Evolutionary conservation across 2,329 filamentous ascomycete genomes (phyloP).

Genomic region (Neonectria faginata): DNA sequence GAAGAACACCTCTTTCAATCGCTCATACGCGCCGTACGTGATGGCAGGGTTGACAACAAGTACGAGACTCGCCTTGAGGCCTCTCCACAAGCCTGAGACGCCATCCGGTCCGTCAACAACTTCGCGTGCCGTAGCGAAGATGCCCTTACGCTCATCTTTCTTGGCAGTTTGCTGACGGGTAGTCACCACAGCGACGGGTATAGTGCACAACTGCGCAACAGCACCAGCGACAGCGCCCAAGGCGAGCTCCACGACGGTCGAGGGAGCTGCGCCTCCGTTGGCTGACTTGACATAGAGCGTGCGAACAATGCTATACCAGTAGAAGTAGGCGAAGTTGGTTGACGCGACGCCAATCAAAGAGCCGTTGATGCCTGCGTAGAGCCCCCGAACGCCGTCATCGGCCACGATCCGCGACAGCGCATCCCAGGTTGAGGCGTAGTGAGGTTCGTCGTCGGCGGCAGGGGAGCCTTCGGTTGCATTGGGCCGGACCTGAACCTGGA

Average conservation of each 20-base stretch:
- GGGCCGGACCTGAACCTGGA: conserved; percentile 86
- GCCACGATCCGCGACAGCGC: conserved; percentile 86
- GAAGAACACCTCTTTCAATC: conserved; percentile 81
- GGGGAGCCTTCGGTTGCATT: conserved; percentile 67
- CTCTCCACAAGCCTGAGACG: conserved; percentile 89
- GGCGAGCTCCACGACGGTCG: conserved; percentile 83
- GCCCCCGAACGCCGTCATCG: conserved; percentile 81
- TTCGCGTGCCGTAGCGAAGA: conserved; percentile 88
- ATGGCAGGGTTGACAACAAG: conserved; percentile 97
- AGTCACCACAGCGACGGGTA: conserved; percentile 94
- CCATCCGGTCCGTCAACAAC: conserved; percentile 93
- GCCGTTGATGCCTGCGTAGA: conserved; percentile 91
- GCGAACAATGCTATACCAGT: conserved; percentile 95
- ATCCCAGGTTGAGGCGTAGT: conserved; percentile 90
- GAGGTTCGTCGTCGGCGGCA: conserved; percentile 62
- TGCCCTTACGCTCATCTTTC: conserved; percentile 84
- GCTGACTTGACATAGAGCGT: conserved; percentile 77
- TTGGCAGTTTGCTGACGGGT: conserved; percentile 95
- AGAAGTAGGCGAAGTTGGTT: conserved; percentile 99
- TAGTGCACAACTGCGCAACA: conserved; percentile 93
- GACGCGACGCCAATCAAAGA: conserved; percentile 92
- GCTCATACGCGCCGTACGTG: conserved; percentile 96
- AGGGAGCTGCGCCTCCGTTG: conserved; percentile 67
- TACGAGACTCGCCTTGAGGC: conserved; percentile 94
- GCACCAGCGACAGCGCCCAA: conserved; percentile 91